Evolutionary conservation across 345 rosid genomes (phyloP).

Genomic region (Syzygium grande): DNA sequence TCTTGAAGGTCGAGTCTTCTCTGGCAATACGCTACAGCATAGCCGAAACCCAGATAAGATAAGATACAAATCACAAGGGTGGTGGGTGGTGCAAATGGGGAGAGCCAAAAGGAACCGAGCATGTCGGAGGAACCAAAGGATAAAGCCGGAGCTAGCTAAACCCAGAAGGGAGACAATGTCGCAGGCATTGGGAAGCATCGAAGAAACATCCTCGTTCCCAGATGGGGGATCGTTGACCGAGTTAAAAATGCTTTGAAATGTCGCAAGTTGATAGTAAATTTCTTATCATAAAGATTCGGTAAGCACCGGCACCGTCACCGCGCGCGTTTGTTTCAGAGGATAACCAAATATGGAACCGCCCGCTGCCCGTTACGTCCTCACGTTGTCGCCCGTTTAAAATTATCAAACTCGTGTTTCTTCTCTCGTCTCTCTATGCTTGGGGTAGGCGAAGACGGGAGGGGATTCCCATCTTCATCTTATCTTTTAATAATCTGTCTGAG

Average conservation of each 20-base stretch:
- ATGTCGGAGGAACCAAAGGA: not conserved
- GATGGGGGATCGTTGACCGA: not conserved
- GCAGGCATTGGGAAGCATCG: not conserved
- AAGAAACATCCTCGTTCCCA: not conserved
- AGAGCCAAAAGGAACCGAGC: not conserved
- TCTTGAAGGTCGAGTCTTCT: not conserved
- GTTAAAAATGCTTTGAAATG: not conserved
- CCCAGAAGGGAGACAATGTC: not conserved
- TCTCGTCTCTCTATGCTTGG: not conserved
- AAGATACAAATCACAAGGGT: not conserved
- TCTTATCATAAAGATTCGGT: not conserved
- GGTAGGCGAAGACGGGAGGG: not conserved
- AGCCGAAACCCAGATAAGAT: not conserved
- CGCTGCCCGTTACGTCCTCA: not conserved
- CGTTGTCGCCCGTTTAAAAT: not conserved
- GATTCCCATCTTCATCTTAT: not conserved
- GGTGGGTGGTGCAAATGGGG: not conserved
- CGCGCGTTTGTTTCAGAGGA: not conserved
- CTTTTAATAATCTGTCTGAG: not conserved
- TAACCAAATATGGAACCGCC: not conserved
- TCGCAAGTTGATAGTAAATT: not conserved
- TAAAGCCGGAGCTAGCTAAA: not conserved
- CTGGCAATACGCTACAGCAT: not conserved
- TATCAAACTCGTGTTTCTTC: not conserved
- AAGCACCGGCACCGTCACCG: not conserved